Conservation (phyloP, 176 grass and related monocot genomes). For the Thalia dealbata region DNA sequence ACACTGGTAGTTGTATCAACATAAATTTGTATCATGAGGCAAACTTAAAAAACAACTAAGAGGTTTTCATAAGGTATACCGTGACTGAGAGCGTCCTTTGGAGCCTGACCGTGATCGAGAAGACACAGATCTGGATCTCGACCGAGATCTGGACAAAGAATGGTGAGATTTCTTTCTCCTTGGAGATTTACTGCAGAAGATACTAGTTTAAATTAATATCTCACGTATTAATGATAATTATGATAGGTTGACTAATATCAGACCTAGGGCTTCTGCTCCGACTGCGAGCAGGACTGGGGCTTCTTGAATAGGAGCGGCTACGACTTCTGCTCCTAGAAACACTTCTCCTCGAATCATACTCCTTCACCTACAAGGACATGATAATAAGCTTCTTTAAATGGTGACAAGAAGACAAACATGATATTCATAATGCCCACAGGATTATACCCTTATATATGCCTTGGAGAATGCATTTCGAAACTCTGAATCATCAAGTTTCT, state of each 20-base stretch:
- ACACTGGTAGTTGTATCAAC: too few relatives aligned
- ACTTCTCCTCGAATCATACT: constrained; percentile 49
- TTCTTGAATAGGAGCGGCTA: constrained; percentile 37
- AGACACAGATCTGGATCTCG: constrained; percentile 56
- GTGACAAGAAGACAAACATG: constrained; percentile 5
- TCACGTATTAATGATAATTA: constrained; percentile 1
- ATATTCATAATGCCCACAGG: background rate
- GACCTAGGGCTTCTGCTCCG: constrained; percentile 26
- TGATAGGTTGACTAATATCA: background rate
- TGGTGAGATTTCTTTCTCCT: constrained; percentile 21
- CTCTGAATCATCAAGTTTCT: constrained; percentile 91
- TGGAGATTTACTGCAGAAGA: constrained; percentile 47
- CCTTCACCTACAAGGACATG: constrained; percentile 46
- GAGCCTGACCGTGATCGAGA: constrained; percentile 44
- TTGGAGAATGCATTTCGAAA: constrained; percentile 89
- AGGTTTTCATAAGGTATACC: constrained; percentile 21
- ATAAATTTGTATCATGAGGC: too few relatives aligned
- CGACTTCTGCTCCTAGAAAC: constrained; percentile 48
- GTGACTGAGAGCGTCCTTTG: constrained; percentile 37
- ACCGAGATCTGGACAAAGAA: constrained; percentile 45
- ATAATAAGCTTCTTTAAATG: background rate
- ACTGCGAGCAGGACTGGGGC: constrained; percentile 31
- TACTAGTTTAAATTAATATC: background rate
- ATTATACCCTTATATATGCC: constrained; percentile 72
- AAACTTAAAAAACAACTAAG: background rate